A percentile compares a stretch with the other conserved stretches of the same genome.
Evolutionary conservation across 305 asterid genomes (phyloP).

Genomic region (Solanum hybrid): DNA sequence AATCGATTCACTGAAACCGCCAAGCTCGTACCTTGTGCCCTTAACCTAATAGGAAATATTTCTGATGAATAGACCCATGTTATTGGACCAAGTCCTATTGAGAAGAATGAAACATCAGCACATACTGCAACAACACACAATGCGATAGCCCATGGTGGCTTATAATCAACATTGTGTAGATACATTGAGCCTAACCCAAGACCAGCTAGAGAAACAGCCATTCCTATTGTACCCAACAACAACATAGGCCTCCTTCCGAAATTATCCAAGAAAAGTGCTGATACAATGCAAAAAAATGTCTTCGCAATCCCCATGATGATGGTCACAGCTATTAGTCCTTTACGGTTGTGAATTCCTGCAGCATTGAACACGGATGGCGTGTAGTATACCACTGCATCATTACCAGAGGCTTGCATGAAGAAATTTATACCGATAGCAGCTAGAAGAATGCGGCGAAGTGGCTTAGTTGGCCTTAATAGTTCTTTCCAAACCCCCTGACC

Average conservation of each 20-base stretch:
- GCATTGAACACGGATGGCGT: slow-evolving; percentile 64
- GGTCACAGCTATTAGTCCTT: slow-evolving; percentile 51
- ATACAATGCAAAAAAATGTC: slow-evolving; percentile 42
- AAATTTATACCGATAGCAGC: slow-evolving; percentile 66
- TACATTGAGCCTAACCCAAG: slow-evolving; percentile 54
- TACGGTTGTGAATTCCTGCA: slow-evolving; percentile 45
- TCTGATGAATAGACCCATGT: slow-evolving; percentile 80
- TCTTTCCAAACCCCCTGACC: slow-evolving; percentile 62
- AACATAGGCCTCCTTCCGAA: slow-evolving; percentile 65
- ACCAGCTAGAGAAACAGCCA: slow-evolving; percentile 40
- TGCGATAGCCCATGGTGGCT: slow-evolving; percentile 65
- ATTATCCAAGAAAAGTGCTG: slow-evolving; percentile 59
- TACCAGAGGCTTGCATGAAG: slow-evolving; percentile 87
- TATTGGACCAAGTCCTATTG: slow-evolving; percentile 82
- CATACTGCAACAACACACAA: slow-evolving; percentile 55
- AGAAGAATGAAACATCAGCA: slow-evolving; percentile 67
- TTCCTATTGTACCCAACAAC: slow-evolving; percentile 52
- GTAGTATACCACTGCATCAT: slow-evolving; percentile 80
- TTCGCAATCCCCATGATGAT: slow-evolving; percentile 58
- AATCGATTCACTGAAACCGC: slow-evolving; percentile 68
- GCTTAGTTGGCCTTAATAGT: slow-evolving; percentile 36
- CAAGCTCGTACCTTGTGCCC: slow-evolving; percentile 62
- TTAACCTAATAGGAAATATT: slow-evolving; percentile 50
- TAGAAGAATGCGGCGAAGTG: slow-evolving; percentile 44
- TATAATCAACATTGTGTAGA: slow-evolving; percentile 28